A percentile compares a stretch with the other conserved stretches of the same genome.
These are phyloP conservation scores for Talaromyces islandicus DNA, from an alignment of 2,329 filamentous ascomycete genomes.

Conservation along the genomic window DNA sequence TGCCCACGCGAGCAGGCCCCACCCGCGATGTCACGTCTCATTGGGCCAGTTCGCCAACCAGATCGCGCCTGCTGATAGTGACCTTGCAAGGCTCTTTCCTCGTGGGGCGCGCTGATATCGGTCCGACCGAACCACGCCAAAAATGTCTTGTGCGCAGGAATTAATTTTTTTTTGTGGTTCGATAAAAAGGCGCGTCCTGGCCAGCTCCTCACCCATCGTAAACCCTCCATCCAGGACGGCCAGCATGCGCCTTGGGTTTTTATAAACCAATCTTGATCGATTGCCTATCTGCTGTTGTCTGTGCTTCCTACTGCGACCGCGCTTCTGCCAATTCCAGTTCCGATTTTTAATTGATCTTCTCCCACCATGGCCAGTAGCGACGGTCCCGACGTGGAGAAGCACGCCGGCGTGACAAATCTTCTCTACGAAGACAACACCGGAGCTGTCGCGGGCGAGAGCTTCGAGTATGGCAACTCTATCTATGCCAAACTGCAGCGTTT, in stretches of 20 bases:
- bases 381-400: not conserved
- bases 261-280: not conserved
- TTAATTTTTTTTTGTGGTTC: not conserved
- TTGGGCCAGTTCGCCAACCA: not conserved
- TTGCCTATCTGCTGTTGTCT: not conserved
- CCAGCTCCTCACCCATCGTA: not conserved
- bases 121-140: not conserved
- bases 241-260: not conserved
- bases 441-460: conserved; percentile 54
- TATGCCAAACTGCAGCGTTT: conserved; percentile 58
- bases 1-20: not conserved
- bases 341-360: not conserved
- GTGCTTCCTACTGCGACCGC: not conserved
- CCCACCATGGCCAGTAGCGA: not conserved
- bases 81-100: not conserved
- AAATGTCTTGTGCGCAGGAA: not conserved
- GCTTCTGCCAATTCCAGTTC: not conserved
- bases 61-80: not conserved
- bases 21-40: not conserved
- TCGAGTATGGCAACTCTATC: conserved; percentile 49
- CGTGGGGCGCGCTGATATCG: not conserved
- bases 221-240: not conserved
- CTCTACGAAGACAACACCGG: conserved; percentile 32
- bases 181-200: not conserved
- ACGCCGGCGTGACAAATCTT: not conserved